Evolutionary conservation across 306 rosid genomes (phyloP).

Genomic region (Pueraria montana): DNA sequence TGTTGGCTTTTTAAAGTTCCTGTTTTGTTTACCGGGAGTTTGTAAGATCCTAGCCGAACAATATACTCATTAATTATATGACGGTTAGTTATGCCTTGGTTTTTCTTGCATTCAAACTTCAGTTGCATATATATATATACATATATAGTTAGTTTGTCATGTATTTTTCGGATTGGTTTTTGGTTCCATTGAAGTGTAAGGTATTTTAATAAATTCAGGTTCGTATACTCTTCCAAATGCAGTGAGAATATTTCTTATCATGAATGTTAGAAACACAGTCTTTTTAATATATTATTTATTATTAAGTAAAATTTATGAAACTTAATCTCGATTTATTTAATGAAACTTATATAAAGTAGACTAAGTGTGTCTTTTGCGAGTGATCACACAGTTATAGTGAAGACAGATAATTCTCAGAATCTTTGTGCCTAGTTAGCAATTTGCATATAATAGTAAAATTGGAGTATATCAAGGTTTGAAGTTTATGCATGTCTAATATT

Average conservation of each 20-base stretch:
- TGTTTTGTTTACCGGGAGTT: constrained; percentile 38
- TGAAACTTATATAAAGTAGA: no score
- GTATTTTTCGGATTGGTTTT: constrained; percentile 33
- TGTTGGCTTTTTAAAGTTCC: constrained; percentile 30
- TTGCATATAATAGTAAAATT: background rate
- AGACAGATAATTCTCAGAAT: background rate
- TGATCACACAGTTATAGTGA: background rate
- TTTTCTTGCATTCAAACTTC: constrained; percentile 33
- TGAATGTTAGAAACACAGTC: background rate
- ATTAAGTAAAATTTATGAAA: background rate
- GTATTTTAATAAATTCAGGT: constrained; percentile 1
- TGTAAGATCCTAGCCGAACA: constrained; percentile 32
- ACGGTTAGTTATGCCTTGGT: background rate
- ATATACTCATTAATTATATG: constrained; percentile 22
- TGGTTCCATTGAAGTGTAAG: constrained; percentile 22
- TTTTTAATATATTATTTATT: background rate
- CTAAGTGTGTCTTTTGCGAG: background rate
- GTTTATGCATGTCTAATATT: background rate
- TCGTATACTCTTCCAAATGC: background rate
- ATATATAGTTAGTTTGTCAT: constrained; percentile 23
- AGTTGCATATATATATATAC: constrained; percentile 22
- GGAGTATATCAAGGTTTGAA: background rate
- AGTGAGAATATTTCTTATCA: background rate
- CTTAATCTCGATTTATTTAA: background rate
- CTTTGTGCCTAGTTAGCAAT: background rate